These are phyloP conservation scores for Phytophthora pluvialis DNA, from an alignment of 352 stramenopile genomes.

Conservation along the genomic window DNA sequence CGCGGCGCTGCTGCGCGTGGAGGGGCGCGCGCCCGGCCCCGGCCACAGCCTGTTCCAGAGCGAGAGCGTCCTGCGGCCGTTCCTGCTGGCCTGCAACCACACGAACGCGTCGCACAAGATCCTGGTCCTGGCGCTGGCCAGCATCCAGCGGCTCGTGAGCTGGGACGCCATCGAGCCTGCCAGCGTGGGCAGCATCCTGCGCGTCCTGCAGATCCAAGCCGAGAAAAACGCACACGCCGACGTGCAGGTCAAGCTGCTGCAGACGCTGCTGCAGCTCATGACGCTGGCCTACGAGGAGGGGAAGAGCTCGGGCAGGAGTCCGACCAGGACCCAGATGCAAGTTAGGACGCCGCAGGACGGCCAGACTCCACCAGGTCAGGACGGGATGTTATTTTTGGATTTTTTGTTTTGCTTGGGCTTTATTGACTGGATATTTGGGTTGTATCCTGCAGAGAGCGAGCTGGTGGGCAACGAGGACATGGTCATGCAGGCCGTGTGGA, in stretches of 20 bases:
- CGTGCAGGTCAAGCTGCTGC: slow-evolving; percentile 89
- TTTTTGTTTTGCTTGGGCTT: background rate
- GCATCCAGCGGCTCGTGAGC: slow-evolving; percentile 95
- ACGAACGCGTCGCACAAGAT: slow-evolving; percentile 95
- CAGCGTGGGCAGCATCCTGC: slow-evolving; percentile 95
- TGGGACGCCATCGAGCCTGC: slow-evolving; percentile 95
- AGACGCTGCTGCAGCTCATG: slow-evolving; percentile 89
- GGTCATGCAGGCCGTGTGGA: slow-evolving; percentile 89
- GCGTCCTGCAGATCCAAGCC: slow-evolving; percentile 96
- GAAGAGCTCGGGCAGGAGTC: slow-evolving; percentile 11
- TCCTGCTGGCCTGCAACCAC: slow-evolving; percentile 98
- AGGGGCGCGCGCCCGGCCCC: slow-evolving; percentile 79
- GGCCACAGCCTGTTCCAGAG: slow-evolving; percentile 93
- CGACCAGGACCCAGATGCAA: slow-evolving; percentile 1
- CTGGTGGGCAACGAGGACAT: slow-evolving; percentile 84
- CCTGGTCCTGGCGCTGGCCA: slow-evolving; percentile 93
- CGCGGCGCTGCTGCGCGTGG: slow-evolving; percentile 78
- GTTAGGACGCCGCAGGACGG: slow-evolving; percentile 13
- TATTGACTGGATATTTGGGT: slow-evolving; percentile 16
- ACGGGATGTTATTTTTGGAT: background rate
- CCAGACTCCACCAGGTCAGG: slow-evolving; percentile 14
- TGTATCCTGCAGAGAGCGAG: slow-evolving; percentile 40
- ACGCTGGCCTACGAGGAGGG: slow-evolving; percentile 82
- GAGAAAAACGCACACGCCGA: slow-evolving; percentile 86
- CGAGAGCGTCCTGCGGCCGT: slow-evolving; percentile 96